Base-by-base conservation (phyloP, 768 basidiomycete genomes). In the Panaeolus papilionaceus region DNA sequence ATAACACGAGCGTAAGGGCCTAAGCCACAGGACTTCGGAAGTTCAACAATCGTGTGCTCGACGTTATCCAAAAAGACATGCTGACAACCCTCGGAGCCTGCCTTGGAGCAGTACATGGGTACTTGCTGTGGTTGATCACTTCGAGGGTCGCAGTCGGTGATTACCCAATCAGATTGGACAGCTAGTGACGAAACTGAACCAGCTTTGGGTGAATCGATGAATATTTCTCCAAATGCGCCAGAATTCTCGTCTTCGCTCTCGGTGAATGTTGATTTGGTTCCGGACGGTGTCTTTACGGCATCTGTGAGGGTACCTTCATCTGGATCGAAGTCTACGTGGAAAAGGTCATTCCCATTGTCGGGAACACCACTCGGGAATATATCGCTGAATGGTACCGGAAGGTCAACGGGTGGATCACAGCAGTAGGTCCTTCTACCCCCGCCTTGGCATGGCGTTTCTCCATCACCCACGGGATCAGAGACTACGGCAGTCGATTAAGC, bases 1-100 rank as follows among this genome's bases (percentile, higher is more conserved):
- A 70, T 71, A 18, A 76, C 63, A 10, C 75, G 71, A 39, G 72
- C 75, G 26, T 75, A 76, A 7, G 75, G 75, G 1, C 75, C 75
- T 18, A 72, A 69, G 3, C 75, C 75, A 67, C 75, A 76, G 14
- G 64, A 62, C 16, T 49, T 69, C 3, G 75, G 75, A 61, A 76
- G 28, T 49, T 66, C n/a, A 40, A 74, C 72, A 40, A 76, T 73
- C 1, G 75, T 76, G 63, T 76, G 26, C 20, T 69, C 68, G 12
- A 74, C 74, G 2, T 64, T 58, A 20, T 70, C 71, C 44, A 73
- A 70, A 64, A 75, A 73, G 23, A 76, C 75, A 63, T 76, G 75
- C 8, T 61, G 45, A 62, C 74, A 76, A 2, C 70, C 70, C 4
- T 33, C 66, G 16, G 69, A 64, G 23, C 68, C 58, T 6, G 72